phyloP scores from a whole-genome alignment of 1,139 yeast species.

The Debaryomycetaceae sp. region DNA sequence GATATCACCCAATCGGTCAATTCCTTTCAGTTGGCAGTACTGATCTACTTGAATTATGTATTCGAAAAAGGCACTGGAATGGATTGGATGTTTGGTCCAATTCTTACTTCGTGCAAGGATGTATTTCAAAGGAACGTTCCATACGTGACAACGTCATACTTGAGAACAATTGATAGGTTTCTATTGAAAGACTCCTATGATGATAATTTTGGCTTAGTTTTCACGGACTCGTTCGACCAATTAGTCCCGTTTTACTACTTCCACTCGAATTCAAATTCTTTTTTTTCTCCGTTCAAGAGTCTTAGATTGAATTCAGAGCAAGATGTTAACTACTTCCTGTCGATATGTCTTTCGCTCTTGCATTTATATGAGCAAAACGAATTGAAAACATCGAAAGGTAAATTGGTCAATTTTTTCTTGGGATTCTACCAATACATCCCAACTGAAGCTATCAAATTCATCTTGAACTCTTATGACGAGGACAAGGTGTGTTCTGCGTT shows the following conservation, averaged over 20 bases:
- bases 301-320: conserved; percentile 25
- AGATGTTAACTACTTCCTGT: conserved; percentile 30
- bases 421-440: conserved; percentile 34
- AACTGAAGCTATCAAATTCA: conserved; percentile 32
- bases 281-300: conserved; percentile 30
- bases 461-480: conserved; percentile 46
- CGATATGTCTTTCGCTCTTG: conserved; percentile 37
- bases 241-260: conserved; percentile 46
- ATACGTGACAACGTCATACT: conserved; percentile 26
- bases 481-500: conserved; percentile 53
- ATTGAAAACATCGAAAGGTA: conserved; percentile 44
- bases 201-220: conserved; percentile 12
- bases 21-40: background rate
- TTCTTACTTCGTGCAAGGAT: conserved; percentile 22
- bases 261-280: conserved; percentile 43
- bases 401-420: conserved; percentile 42
- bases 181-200: conserved; percentile 24
- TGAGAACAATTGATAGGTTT: conserved; percentile 32
- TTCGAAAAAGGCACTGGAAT: conserved; percentile 10
- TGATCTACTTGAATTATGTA: background rate
- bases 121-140: conserved; percentile 18
- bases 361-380: conserved; percentile 31
- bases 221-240: conserved; percentile 14
- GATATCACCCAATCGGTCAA: background rate
- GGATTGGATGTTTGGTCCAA: conserved; percentile 17